Base-by-base conservation (phyloP, 768 basidiomycete species). In the Lyophyllum decastes region DNA sequence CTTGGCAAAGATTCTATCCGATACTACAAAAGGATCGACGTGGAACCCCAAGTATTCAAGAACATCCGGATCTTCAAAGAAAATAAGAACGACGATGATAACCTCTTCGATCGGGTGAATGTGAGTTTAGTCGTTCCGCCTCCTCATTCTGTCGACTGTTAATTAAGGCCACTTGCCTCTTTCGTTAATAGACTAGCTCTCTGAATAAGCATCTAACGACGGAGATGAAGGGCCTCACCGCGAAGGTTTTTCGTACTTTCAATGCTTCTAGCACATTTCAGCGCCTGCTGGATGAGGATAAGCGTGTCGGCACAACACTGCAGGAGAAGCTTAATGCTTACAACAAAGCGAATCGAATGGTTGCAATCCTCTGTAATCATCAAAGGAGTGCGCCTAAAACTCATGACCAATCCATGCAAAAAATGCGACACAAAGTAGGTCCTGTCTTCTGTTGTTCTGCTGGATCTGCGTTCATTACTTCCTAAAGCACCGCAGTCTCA, bases 221-320 rank as follows among this genome's bases (percentile, higher is more conserved):
- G 26, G 94, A 96, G 72, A 99, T 98, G 97, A 92, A 95, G 60
- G 97, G 97, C 17, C 82, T 99, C 25, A 96, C 97, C 0, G 97
- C 97, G 57, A 99, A 99, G 72, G 97, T 99, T 25, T 99, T 99
- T 82, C 96, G 97, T 94, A 99, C 97, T 51, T 99, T 92, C 78
- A 99, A 99, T 68, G 97, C 97, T 22, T 98, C 97, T 24, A 87
- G 86, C 69, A 97, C 96, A 2, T 97, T 98, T 79, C 94, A 98
- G 70, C 80, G 90, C 45, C 87, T 96, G 61, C 78, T 98, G 59
- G 92, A 95, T 64, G 81, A 87, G 60, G 83, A 84, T 52, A 68
- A 73, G 7, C 69, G 82, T 43, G 77, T 80, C 63, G 77, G 86
- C 63, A 88, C 84, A 1, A 88, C 90, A 2, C 78, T 93, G n/a